Conservation (phyloP, 176 grass and related monocot genomes). For the barley (Hordeum vulgare) region MorexV3_pseudomolecules_assembly NC_058518.1:124755377-124755876, state of each 20-base stretch:
- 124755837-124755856: constrained; percentile 57
- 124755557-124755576: not conserved
- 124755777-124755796: not conserved
- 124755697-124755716: constrained; percentile 52
- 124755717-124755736: constrained; percentile 3
- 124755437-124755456: not conserved
- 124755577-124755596: not conserved
- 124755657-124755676: constrained; percentile 82
- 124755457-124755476: not conserved
- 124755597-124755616: constrained; percentile 55
- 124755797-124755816: constrained; percentile 70
- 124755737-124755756: not conserved
- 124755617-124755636: constrained; percentile 83
- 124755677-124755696: constrained; percentile 74
- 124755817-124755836: constrained; percentile 89
- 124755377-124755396: not conserved
- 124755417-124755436: not conserved
- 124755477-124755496: not conserved
- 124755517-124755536: constrained; percentile 3
- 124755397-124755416: not conserved
- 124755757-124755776: not conserved
- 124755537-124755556: not conserved
- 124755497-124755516: not conserved
- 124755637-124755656: constrained; percentile 83
- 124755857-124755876: constrained; percentile 32